Percentiles rank a stretch among this genome's conserved stretches.
These are phyloP conservation scores for Metarhizium robertsii DNA, from an alignment of 2,329 filamentous ascomycete species.

Conservation along the genomic window DNA sequence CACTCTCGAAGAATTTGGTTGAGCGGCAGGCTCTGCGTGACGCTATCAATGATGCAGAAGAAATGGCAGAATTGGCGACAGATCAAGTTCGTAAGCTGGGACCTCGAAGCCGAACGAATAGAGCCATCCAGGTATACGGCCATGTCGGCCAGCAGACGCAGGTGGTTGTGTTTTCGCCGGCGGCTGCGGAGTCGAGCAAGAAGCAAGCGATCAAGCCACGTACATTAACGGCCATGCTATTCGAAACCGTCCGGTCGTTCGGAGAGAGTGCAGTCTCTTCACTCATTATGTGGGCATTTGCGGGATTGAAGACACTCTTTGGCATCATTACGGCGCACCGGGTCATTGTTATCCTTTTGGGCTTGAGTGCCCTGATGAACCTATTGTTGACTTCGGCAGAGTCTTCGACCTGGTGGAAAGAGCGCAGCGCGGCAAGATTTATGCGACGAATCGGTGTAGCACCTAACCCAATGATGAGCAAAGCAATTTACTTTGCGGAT, in stretches of 20 bases:
- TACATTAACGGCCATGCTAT: constrained; percentile 58
- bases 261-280: constrained; percentile 66
- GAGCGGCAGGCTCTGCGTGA: constrained; percentile 68
- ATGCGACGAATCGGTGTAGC: constrained; percentile 74
- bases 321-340: constrained; percentile 63
- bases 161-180: constrained; percentile 50
- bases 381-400: constrained; percentile 65
- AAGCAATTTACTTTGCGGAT: constrained; percentile 74
- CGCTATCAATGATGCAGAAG: constrained; percentile 60
- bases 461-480: constrained; percentile 74
- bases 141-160: constrained; percentile 61
- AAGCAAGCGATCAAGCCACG: constrained; percentile 52
- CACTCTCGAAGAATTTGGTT: constrained; percentile 51
- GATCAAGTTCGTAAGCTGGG: constrained; percentile 71
- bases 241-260: constrained; percentile 65
- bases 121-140: constrained; percentile 72
- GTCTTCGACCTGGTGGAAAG: constrained; percentile 72
- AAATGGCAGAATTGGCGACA: constrained; percentile 65
- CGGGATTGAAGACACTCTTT: constrained; percentile 54
- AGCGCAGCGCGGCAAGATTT: constrained; percentile 69
- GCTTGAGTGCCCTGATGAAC: constrained; percentile 63
- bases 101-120: constrained; percentile 63
- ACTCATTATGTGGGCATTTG: constrained; percentile 68
- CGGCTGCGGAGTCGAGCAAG: constrained; percentile 34
- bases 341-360: constrained; percentile 60